Evolutionary conservation across 179 eudicot genomes (phyloP).

Genomic region (Kewa caespitosa): DNA sequence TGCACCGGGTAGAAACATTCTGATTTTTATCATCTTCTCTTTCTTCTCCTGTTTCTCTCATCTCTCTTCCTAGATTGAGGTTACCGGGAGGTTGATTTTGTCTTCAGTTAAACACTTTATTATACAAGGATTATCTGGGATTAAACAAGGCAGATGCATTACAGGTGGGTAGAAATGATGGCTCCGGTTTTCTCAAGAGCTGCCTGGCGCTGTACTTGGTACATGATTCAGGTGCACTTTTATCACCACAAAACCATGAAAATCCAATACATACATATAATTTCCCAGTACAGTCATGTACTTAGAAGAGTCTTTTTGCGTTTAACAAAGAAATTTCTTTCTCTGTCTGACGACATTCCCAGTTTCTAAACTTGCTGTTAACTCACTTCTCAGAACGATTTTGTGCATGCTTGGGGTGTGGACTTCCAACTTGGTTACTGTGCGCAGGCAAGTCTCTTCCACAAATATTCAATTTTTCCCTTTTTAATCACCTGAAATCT

Average conservation of each 20-base stretch:
- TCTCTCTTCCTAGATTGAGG: background rate
- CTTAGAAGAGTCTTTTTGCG: background rate
- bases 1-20: conserved; percentile 51
- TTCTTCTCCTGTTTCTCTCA: background rate
- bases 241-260: background rate
- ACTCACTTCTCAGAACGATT: conserved; percentile 51
- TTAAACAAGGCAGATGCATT: background rate
- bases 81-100: background rate
- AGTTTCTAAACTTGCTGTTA: background rate
- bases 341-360: no score
- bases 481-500: background rate
- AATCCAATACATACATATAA: background rate
- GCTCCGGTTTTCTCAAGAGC: conserved; percentile 73
- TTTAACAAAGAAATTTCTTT: no score
- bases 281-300: background rate
- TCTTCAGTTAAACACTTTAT: background rate
- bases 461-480: background rate
- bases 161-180: conserved; percentile 76
- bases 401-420: conserved; percentile 72
- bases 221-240: conserved; percentile 59
- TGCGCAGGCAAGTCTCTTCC: conserved; percentile 47
- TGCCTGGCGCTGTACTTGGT: conserved; percentile 72
- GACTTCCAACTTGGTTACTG: conserved; percentile 71
- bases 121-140: conserved; percentile 5
- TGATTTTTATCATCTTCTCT: background rate